Evolutionary conservation across 2,329 filamentous ascomycete species (phyloP), one percentile per base, ranked within the genome.

Genomic region (Nothomitra cinnamomea): DNA sequence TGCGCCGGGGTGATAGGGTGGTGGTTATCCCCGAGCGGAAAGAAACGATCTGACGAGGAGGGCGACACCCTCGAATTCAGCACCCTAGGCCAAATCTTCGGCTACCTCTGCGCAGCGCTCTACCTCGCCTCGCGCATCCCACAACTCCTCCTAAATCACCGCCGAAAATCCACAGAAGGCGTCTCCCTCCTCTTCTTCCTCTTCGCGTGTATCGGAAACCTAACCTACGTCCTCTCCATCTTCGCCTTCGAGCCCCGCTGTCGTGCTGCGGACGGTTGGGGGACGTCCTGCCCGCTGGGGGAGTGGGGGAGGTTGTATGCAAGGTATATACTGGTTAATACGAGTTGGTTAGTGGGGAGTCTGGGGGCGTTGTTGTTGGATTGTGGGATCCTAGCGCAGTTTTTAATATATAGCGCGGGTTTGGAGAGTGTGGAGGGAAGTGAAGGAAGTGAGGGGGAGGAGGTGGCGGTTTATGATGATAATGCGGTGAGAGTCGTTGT

Each of bases 101-200:
- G 92, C 38, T 96, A 94, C 69, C 75, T 96, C 49, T 96, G 90
- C 69, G 88, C 92, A 1, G 72, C 79, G 1, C 74, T 95, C 3
- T 96, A 98, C 63, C 85, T 96, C 10, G 87, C 87, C 21, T 92
- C 85, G 0, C 83, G 92, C 7, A 69, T 96, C 5, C 92, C 92
- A 0, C 92, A 98, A 69, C 74, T 98, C 1, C 74, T 95, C 6
- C 78, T 96, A 53, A 98, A 96, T 67, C 94, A 87, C 71, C 80
- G 86, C 19, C 83, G 92, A 57, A 94, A 94, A 70, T 89, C 83
- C 43, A 95, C 89, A 1, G 89, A 96, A 54, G 92, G 92, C 2
- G 83, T 98, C 19, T 90, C 85, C 58, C 81, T 95, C 70, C 76
- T 96, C 10, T 98, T 96, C 69, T 96, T 96, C 71, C 73, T 96